phyloP scores from a whole-genome alignment of 495 filamentous ascomycete genomes.

The Penicillium ochrochloron region DNA sequence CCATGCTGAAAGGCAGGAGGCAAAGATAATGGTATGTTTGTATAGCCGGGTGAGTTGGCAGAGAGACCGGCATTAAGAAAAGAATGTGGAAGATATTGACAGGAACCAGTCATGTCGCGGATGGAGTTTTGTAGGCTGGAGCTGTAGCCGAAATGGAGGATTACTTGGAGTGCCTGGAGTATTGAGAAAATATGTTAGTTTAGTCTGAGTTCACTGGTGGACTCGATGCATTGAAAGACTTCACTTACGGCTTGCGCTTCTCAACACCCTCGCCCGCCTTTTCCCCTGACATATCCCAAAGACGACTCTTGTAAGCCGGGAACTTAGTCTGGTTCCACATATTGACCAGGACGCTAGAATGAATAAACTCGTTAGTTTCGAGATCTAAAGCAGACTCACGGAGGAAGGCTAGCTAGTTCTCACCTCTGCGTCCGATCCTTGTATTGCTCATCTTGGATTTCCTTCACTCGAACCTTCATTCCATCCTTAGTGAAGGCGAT shows the following conservation, averaged over 20 bases:
- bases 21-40: not conserved
- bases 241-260: conserved; percentile 42
- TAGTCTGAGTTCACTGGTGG: no score
- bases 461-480: conserved; percentile 78
- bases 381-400: not conserved
- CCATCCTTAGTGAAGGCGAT: conserved; percentile 83
- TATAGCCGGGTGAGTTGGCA: not conserved
- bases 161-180: conserved; percentile 16
- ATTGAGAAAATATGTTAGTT: conserved; percentile 4
- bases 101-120: not conserved
- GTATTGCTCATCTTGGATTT: conserved; percentile 76
- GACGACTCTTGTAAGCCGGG: conserved; percentile 61
- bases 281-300: conserved; percentile 55
- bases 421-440: conserved; percentile 80
- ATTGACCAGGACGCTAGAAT: conserved; percentile 65
- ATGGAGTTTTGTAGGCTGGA: not conserved
- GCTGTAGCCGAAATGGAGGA: not conserved
- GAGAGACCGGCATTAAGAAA: not conserved
- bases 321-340: conserved; percentile 73
- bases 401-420: conserved; percentile 17
- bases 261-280: conserved; percentile 28
- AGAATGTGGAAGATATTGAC: not conserved
- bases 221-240: not conserved
- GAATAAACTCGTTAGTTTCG: conserved; percentile 11
- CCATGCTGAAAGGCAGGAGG: not conserved